Conservation (phyloP, 1,139 yeast species). For the Yamadazyma kanchanaburiensis region DNA sequence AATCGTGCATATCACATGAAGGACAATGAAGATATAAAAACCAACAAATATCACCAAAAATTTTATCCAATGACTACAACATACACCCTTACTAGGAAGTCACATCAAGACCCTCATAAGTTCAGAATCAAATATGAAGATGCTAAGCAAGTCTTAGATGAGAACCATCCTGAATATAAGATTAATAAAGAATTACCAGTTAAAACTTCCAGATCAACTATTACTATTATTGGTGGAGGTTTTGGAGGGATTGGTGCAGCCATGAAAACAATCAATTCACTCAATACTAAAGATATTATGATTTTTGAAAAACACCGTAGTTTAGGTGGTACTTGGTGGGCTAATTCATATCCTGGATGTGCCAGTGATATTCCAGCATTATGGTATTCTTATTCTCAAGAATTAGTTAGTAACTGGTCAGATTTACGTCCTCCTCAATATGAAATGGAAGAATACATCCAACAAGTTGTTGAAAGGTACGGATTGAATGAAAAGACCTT, state of each 20-base stretch:
- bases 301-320: slow-evolving; percentile 43
- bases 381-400: slow-evolving; percentile 44
- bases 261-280: slow-evolving; percentile 25
- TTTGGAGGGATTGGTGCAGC: slow-evolving; percentile 43
- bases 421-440: slow-evolving; percentile 45
- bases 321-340: slow-evolving; percentile 57
- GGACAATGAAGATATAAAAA: too few relatives aligned
- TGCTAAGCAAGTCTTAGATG: slow-evolving; percentile 25
- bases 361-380: slow-evolving; percentile 51
- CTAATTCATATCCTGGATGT: slow-evolving; percentile 53
- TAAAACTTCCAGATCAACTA: slow-evolving; percentile 22
- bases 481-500: slow-evolving; percentile 26
- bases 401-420: slow-evolving; percentile 42
- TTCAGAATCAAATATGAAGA: slow-evolving; percentile 29
- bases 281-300: slow-evolving; percentile 28
- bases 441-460: slow-evolving; percentile 47
- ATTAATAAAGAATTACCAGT: slow-evolving; percentile 20
- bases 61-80: slow-evolving; percentile 12
- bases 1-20: too few relatives aligned
- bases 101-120: slow-evolving; percentile 31
- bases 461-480: slow-evolving; percentile 34
- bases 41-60: background rate
- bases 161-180: slow-evolving; percentile 4
- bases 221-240: slow-evolving; percentile 48
- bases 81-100: slow-evolving; percentile 25